Percentiles rank a stretch among this genome's conserved stretches.
These are phyloP conservation scores for Vigna hirtella DNA, from an alignment of 306 rosid genomes.

Conservation along the genomic window DNA sequence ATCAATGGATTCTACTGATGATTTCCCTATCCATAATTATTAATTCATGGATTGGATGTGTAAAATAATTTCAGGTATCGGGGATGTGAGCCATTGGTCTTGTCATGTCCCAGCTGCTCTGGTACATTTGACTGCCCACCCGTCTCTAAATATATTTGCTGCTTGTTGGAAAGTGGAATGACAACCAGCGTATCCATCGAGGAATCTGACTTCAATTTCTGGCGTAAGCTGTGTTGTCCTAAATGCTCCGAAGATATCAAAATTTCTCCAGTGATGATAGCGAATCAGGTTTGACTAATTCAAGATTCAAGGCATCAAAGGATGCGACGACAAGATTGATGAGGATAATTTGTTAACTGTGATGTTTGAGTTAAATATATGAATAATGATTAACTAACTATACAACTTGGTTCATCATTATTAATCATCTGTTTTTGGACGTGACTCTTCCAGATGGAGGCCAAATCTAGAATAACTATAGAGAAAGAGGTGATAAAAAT, in stretches of 20 bases:
- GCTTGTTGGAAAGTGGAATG: constrained; percentile 58
- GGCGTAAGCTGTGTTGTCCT: constrained; percentile 74
- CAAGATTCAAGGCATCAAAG: background rate
- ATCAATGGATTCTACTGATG: background rate
- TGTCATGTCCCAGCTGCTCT: constrained; percentile 91
- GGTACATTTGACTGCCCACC: constrained; percentile 72
- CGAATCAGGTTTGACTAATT: constrained; percentile 72
- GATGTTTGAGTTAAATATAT: constrained; percentile 24
- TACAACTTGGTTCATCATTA: constrained; percentile 32
- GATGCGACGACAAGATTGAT: background rate
- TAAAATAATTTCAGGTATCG: constrained; percentile 67
- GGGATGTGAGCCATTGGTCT: constrained; percentile 74
- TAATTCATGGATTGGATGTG: constrained; percentile 37
- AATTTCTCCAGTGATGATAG: constrained; percentile 78
- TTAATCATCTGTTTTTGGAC: background rate
- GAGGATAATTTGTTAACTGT: background rate
- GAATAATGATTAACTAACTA: constrained; percentile 2
- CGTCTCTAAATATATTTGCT: constrained; percentile 66
- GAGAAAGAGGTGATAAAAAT: constrained; percentile 77
- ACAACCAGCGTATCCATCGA: constrained; percentile 48
- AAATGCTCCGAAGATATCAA: constrained; percentile 79
- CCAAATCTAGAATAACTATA: constrained; percentile 55
- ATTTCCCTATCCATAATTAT: constrained; percentile 25
- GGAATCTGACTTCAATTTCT: constrained; percentile 61
- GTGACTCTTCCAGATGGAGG: constrained; percentile 59